These are phyloP conservation scores for Aspergillus piperis DNA, from an alignment of 2,329 filamentous ascomycete genomes.

Conservation along the genomic window DNA sequence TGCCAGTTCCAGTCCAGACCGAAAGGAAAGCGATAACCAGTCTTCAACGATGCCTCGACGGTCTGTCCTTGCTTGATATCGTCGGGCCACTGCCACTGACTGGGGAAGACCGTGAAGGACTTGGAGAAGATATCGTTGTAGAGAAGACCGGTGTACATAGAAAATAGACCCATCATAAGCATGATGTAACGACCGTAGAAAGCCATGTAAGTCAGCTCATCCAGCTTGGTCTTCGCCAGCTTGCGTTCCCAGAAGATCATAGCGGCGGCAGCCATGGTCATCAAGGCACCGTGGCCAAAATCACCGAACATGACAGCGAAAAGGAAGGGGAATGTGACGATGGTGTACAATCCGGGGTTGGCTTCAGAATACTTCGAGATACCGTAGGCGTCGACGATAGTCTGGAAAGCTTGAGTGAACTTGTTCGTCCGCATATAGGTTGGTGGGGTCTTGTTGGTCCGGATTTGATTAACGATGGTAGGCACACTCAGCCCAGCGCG, in stretches of 20 bases:
- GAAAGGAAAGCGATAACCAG: constrained; percentile 87
- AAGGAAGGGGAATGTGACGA: constrained; percentile 98
- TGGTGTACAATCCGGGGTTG: constrained; percentile 91
- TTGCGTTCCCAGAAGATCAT: constrained; percentile 98
- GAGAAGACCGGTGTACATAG: constrained; percentile 92
- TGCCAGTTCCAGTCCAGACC: constrained; percentile 97
- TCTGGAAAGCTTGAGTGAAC: constrained; percentile 97
- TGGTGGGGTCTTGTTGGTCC: constrained; percentile 93
- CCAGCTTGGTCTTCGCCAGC: constrained; percentile 79
- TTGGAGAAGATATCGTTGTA: constrained; percentile 98
- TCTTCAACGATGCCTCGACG: constrained; percentile 67
- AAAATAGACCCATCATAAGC: constrained; percentile 96
- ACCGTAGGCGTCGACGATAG: constrained; percentile 97
- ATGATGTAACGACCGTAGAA: constrained; percentile 99
- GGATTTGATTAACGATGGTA: constrained; percentile 97
- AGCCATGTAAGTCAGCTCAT: constrained; percentile 96
- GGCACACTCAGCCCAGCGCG: constrained; percentile 93
- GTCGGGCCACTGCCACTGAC: constrained; percentile 83
- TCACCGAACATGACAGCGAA: constrained; percentile 99
- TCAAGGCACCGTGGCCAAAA: constrained; percentile 88
- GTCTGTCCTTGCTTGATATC: constrained; percentile 66
- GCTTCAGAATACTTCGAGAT: constrained; percentile 97
- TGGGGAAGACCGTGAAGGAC: constrained; percentile 83
- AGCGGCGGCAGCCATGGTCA: constrained; percentile 76
- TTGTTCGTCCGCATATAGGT: constrained; percentile 98